Evolutionary conservation across 495 filamentous ascomycete genomes (phyloP), one percentile per base, ranked within the genome.

Genomic region (Aspergillus sparsus): DNA sequence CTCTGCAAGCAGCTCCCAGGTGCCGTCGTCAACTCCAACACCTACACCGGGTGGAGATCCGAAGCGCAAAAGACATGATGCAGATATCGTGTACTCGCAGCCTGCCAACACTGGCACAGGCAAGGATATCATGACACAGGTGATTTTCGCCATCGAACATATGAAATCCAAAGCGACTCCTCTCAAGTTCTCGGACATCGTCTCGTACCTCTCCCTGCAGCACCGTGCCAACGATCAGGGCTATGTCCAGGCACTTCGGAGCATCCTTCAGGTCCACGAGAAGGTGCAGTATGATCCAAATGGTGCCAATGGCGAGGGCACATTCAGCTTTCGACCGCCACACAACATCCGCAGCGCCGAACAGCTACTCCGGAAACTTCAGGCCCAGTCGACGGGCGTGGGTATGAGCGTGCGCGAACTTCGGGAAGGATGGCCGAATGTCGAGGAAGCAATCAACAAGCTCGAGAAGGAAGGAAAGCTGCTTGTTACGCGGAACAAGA

Each of bases 351-450:
- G 84, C 59, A 85, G 75, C 57, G 83, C 86, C 57, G 84, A 89
- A 52, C 85, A 89, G 66, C 82, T 98, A 39, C 84, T 95, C 31
- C 82, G 82, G 45, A 86, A 90, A 68, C 83, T 98, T 35, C 91
- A 96, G 71, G 77, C 81, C 37, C 91, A 91, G 74, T 82, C 83
- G 12, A 92, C 92, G n/a, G 89, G 90, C 1, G 82, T 85, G 51
- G 92, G 91, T 2, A 84, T 97, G 53, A 79, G 75, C 47, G 90
- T 97, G 50, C 90, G 89, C 68, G 91, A 96, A 58, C 81, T 98
- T 32, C 93, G 93, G 70, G 94, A 98, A 67, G 95, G 95, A 32
- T 98, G 94, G 94, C 84, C 87, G 6, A 87, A 87, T 60, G 92
- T 89, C 61, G 84, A 91, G 46, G 82, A 86, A 13, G 82, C 88